Percentiles rank a stretch among this genome's conserved stretches.
Conservation (phyloP, 805 yeast species). For the Yarrowia porcina region DNA sequence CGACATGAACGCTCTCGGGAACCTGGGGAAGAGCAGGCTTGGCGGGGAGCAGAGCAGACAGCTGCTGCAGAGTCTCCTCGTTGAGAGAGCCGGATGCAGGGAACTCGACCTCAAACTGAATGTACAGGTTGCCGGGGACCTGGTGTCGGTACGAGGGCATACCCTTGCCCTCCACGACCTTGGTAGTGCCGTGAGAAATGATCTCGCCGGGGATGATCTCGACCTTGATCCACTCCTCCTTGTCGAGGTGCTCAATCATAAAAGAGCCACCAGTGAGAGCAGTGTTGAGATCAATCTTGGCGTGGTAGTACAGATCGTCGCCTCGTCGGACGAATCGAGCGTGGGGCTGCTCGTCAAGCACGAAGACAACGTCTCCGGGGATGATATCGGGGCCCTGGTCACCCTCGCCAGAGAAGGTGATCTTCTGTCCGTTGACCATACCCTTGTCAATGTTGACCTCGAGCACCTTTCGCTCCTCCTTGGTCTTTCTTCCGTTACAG, state of each 20-base stretch:
- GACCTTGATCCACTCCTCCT: conserved; percentile 82
- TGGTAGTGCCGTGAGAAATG: conserved; percentile 75
- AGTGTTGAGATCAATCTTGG: conserved; percentile 85
- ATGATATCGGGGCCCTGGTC: conserved; percentile 93
- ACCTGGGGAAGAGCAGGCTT: conserved; percentile 53
- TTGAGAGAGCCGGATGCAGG: conserved; percentile 70
- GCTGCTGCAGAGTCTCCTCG: conserved; percentile 63
- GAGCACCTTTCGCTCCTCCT: conserved; percentile 82
- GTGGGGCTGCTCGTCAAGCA: conserved; percentile 87
- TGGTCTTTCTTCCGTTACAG: conserved; percentile 87
- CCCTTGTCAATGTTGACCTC: conserved; percentile 96
- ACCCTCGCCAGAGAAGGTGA: conserved; percentile 92
- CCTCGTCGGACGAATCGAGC: conserved; percentile 80
- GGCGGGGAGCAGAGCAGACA: conserved; percentile 77
- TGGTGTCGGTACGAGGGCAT: conserved; percentile 94
- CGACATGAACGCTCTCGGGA: conserved; percentile 73
- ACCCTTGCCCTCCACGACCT: conserved; percentile 89
- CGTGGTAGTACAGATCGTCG: conserved; percentile 78
- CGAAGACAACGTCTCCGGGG: conserved; percentile 95
- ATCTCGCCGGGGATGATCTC: conserved; percentile 88
- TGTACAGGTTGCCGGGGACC: conserved; percentile 79
- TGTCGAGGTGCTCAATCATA: conserved; percentile 77
- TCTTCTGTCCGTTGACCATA: conserved; percentile 90
- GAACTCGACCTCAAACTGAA: conserved; percentile 86
- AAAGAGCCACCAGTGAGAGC: conserved; percentile 96